Percentiles rank a stretch among this genome's conserved stretches.
Evolutionary conservation across 495 filamentous ascomycete genomes (phyloP).

Genomic region (Neurospora cerealis): DNA sequence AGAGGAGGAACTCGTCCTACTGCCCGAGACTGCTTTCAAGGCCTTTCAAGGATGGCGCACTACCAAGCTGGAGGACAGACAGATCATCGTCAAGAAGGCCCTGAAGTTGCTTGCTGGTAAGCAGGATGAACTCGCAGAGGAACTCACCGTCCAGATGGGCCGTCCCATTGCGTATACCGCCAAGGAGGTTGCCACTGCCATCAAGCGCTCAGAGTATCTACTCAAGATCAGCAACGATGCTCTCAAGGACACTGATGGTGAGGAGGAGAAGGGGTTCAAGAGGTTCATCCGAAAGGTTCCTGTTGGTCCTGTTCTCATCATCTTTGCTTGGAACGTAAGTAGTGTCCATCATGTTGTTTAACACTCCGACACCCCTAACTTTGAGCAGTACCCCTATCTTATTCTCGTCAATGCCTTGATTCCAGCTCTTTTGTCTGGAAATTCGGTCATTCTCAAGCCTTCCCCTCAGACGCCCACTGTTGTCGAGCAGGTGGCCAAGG

Average conservation of each 20-base stretch:
- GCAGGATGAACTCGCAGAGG: conserved; percentile 70
- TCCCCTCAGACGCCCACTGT: conserved; percentile 90
- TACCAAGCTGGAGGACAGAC: conserved; percentile 53
- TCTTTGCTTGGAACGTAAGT: conserved; percentile 93
- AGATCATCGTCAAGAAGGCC: conserved; percentile 68
- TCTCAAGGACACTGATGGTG: conserved; percentile 64
- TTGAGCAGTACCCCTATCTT: conserved; percentile 73
- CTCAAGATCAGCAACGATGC: conserved; percentile 66
- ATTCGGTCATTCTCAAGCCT: conserved; percentile 84
- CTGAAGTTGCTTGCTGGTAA: conserved; percentile 54
- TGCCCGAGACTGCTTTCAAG: conserved; percentile 55
- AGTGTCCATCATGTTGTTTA: neutral
- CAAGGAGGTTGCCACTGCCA: conserved; percentile 72
- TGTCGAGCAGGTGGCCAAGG: conserved; percentile 66
- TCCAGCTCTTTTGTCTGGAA: conserved; percentile 77
- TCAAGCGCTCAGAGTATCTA: conserved; percentile 71
- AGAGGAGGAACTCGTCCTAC: conserved; percentile 49
- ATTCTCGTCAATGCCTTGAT: conserved; percentile 85
- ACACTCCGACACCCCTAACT: neutral
- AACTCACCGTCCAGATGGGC: conserved; percentile 91
- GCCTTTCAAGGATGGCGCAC: conserved; percentile 64
- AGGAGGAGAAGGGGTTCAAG: conserved; percentile 76
- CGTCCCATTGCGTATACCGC: conserved; percentile 76
- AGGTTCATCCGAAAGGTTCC: conserved; percentile 80
- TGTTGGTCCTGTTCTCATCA: conserved; percentile 70